Base-by-base conservation (phyloP, 176 grass and related monocot species). In the Bolboschoenus planiculmis region DNA sequence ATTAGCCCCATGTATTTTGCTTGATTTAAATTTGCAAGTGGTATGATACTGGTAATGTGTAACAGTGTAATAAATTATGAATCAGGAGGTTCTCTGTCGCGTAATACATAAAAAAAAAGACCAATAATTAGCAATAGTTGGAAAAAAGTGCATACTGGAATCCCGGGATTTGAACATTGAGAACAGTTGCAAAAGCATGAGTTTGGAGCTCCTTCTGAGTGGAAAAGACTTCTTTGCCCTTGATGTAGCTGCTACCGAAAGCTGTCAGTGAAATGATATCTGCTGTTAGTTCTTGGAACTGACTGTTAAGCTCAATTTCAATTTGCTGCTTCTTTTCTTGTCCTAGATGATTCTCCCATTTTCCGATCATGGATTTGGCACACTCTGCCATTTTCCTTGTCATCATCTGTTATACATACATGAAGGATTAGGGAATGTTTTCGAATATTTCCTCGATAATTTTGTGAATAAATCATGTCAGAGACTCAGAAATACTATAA, bases 181-280 rank as follows among this genome's bases (percentile, higher is more conserved):
- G 64, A 21, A 78, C 23, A 61, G 20, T 90, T 35, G 26, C 57
- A 29, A 85, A 37, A 14, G 40, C 75, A n/a, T 88, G 62, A 48
- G 34, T 37, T 33, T 50, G n/a, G 7, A 93, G 83, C 33, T 88
- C 56, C 6, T 78, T 36, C 7, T 93, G 88, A 46, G 80, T 53
- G n/a, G 81, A 27, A 72, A 93, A 90, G 18, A 81, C 83, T 85
- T 92, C 54, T 62, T 80, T 92, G 5, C 90, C 87, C 29, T 81
- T 54, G 23, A 47, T 79, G 4, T 56, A 85, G 7, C 61, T 89
- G 26, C 81, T 87, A 24, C 84, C 87, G 27, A 92, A 89, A 44
- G 81, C 79, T 1, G 87, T 83, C 4, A 81, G 85, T 1, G 87
- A 87, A 42, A 92, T 90, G 16, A 89, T 34, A 80, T 92, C 85